Evolutionary conservation across 805 yeast genomes (phyloP), one percentile per base, ranked within the genome.

Genomic region (Myxozyma neglecta): DNA sequence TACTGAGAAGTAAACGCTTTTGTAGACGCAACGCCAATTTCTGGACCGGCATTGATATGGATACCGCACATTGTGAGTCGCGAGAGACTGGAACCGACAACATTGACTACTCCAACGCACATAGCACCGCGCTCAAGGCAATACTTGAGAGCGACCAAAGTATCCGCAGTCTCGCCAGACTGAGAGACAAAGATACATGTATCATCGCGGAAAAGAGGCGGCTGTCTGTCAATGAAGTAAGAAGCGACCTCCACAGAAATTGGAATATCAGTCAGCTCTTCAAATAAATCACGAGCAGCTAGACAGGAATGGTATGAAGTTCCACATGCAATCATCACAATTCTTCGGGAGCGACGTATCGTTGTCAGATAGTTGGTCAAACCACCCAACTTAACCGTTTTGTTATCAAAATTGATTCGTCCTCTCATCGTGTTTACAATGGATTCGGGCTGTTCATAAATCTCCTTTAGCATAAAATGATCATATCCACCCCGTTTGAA

Each of bases 361-460:
- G 96, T 89, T 32, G 94, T 85, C 65, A 94, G 80, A 83, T 86
- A 89, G n/a, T 88, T 81, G 70, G 88, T 85, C 72, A 94, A 82
- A 46, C 99, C 99, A 72, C 99, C 99, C 63, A 94, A 81, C 68
- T 83, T 88, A 68, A 94, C 88, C 44, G 78, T 79, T 69, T 82
- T 81, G 73, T 86, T 86, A 45, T 86, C 91, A 73, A 94, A 94
- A 77, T 94, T 98, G 65, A 94, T 81, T 81, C 99, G 90, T 73
- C 99, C 99, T 82, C 99, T 88, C 99, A 94, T 94, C 54, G 99
- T 94, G 81, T 94, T 94, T 75, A 92, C 88, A 56, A 97, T 88
- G 2, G 98, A 92, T 73, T 94, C 99, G 44, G 99, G 99, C 79
- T 94, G 99, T 78, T 94, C 99, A 73, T 88, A 90, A 70, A 94